Conservation (phyloP, 306 rosid species). For the Canavalia gladiata region DNA sequence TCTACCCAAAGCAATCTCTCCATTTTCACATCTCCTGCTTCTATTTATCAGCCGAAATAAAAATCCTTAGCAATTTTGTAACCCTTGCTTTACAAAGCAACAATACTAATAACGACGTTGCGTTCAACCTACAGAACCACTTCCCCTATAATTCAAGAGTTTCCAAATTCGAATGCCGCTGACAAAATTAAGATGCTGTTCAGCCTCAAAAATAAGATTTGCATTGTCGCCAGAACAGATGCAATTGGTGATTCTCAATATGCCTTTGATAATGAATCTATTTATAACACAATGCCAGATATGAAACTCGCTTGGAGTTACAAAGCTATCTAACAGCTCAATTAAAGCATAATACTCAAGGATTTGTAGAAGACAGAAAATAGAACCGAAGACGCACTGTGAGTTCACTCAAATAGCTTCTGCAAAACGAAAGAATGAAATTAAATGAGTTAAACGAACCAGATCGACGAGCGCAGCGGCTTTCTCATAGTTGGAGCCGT, state of each 20-base stretch:
- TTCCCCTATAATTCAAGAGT: not conserved
- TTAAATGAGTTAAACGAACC: conserved; percentile 56
- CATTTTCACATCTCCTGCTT: conserved; percentile 14
- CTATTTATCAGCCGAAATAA: conserved; percentile 12
- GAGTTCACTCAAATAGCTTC: conserved; percentile 12
- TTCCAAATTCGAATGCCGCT: not conserved
- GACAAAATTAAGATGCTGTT: not conserved
- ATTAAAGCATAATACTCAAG: conserved; percentile 8
- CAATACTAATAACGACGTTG: not conserved
- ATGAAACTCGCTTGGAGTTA: not conserved
- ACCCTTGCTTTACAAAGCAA: not conserved
- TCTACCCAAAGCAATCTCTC: conserved; percentile 8
- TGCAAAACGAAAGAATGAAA: not conserved
- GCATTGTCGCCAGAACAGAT: conserved; percentile 3
- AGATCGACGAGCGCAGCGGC: conserved; percentile 96
- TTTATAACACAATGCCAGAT: conserved; percentile 20
- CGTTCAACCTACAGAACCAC: conserved; percentile 8
- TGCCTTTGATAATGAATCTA: not conserved
- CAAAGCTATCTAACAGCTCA: conserved; percentile 26
- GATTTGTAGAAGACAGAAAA: not conserved
- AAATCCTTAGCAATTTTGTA: not conserved
- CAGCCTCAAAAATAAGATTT: conserved; percentile 24
- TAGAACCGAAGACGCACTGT: not conserved
- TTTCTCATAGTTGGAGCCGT: conserved; percentile 74
- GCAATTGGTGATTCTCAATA: not conserved